Percentiles rank a stretch among this genome's conserved stretches.
Conservation (phyloP, 805 yeast species). For the Yarrowia sp. region DNA sequence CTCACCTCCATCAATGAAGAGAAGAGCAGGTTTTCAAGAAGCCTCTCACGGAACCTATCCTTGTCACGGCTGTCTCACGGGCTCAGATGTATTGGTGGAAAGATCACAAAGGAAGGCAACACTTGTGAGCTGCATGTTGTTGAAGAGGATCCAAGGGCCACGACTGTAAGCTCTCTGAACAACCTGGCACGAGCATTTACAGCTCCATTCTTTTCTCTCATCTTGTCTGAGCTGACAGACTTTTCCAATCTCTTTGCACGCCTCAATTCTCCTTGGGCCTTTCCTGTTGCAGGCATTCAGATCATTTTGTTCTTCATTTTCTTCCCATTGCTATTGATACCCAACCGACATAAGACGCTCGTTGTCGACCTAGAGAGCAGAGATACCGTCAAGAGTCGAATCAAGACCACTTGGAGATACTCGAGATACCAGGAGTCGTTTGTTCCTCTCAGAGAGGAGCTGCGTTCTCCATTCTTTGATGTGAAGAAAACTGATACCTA, state of each 20-base stretch:
- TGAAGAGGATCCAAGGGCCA: slow-evolving; percentile 13
- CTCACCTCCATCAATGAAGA: neutral
- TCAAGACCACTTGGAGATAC: slow-evolving; percentile 9
- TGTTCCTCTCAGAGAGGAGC: neutral
- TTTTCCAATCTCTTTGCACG: slow-evolving; percentile 29
- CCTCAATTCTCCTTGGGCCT: slow-evolving; percentile 32
- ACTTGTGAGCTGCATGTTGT: slow-evolving; percentile 12
- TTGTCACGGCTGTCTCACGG: neutral
- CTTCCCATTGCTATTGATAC: slow-evolving; percentile 29
- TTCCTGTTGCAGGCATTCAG: slow-evolving; percentile 31
- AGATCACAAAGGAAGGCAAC: slow-evolving; percentile 12
- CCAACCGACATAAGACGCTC: slow-evolving; percentile 16
- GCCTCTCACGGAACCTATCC: neutral
- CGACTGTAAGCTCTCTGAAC: slow-evolving; percentile 23
- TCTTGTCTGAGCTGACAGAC: slow-evolving; percentile 29
- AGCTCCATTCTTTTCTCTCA: slow-evolving; percentile 30
- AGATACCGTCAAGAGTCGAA: slow-evolving; percentile 9
- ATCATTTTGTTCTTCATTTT: slow-evolving; percentile 29
- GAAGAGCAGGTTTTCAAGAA: neutral
- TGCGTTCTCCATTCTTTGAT: slow-evolving; percentile 24
- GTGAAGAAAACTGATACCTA: slow-evolving; percentile 17
- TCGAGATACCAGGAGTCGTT: slow-evolving; percentile 19
- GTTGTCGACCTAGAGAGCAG: slow-evolving; percentile 14
- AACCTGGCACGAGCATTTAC: slow-evolving; percentile 29
- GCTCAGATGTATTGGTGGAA: neutral